A percentile compares a stretch with the other conserved stretches of the same genome.
Evolutionary conservation across 2,329 filamentous ascomycete genomes (phyloP).

Genomic region (Fusarium gaditjirri): DNA sequence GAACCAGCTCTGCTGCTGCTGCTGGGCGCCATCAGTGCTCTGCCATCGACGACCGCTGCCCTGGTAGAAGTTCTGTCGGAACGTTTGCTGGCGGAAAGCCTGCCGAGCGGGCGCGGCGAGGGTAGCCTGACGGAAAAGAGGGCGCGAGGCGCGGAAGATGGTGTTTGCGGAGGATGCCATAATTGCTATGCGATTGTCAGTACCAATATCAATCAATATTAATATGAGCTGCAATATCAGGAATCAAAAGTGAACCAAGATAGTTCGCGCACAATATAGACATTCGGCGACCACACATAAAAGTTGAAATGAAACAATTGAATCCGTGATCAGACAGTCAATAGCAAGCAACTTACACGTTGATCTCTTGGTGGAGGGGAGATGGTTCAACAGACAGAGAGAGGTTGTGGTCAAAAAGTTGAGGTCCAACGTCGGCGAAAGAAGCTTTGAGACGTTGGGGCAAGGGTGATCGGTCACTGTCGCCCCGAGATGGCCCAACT

Average conservation of each 20-base stretch:
- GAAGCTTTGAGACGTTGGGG: slow-evolving; percentile 38
- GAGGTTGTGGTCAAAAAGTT: slow-evolving; percentile 7
- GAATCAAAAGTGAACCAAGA: neutral
- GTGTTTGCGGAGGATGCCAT: slow-evolving; percentile 61
- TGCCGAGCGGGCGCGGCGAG: slow-evolving; percentile 64
- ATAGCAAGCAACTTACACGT: slow-evolving; percentile 21
- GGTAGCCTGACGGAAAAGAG: slow-evolving; percentile 65
- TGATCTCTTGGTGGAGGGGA: slow-evolving; percentile 11
- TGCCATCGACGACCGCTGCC: slow-evolving; percentile 68
- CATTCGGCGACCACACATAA: neutral
- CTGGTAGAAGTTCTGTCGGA: slow-evolving; percentile 56
- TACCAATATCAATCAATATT: slow-evolving; percentile 1
- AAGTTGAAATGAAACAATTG: slow-evolving; percentile 6
- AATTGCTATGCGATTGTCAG: slow-evolving; percentile 31
- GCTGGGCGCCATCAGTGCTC: slow-evolving; percentile 69
- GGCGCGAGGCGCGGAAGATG: slow-evolving; percentile 66
- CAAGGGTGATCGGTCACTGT: slow-evolving; percentile 32
- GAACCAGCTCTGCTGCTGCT: slow-evolving; percentile 64
- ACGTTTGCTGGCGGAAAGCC: slow-evolving; percentile 60
- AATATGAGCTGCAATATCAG: neutral
- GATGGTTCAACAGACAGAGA: neutral
- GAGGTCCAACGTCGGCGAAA: slow-evolving; percentile 17
- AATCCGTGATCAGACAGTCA: neutral
- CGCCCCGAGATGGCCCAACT: slow-evolving; percentile 29
- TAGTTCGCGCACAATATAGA: neutral